These are phyloP conservation scores for Avena eriantha DNA, from an alignment of 176 grass and related monocot genomes.

Conservation along the genomic window DNA sequence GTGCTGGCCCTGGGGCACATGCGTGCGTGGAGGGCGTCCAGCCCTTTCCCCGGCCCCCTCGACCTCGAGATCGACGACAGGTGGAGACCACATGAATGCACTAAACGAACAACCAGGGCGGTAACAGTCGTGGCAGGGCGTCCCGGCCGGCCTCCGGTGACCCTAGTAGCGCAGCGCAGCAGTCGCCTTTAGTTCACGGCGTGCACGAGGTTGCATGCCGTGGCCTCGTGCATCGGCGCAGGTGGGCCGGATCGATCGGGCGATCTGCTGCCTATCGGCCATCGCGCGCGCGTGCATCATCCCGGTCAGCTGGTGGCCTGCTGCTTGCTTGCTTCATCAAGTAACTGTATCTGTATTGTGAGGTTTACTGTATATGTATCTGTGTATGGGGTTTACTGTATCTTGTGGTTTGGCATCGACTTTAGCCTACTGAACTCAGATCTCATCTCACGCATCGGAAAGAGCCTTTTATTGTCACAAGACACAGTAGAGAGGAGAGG, in stretches of 20 bases:
- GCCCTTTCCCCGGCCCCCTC: not conserved
- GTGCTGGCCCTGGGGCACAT: not conserved
- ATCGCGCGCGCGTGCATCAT: not conserved
- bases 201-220: not conserved
- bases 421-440: not conserved
- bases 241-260: not conserved
- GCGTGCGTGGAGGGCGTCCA: not conserved
- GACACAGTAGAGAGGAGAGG: no score
- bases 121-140: not conserved
- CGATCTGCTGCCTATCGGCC: not conserved
- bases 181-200: conserved; percentile 12
- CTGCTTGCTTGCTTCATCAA: no score
- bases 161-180: not conserved
- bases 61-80: conserved; percentile 10
- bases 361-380: not conserved
- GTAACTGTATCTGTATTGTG: not conserved
- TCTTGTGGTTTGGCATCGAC: no score
- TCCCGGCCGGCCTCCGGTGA: no score
- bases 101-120: not conserved
- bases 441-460: not conserved
- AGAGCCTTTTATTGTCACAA: not conserved
- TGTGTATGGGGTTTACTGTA: not conserved
- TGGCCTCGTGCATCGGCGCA: not conserved
- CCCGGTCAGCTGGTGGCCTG: not conserved
- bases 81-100: not conserved